Percentiles rank a stretch among this genome's conserved stretches.
Conservation (phyloP, 495 filamentous ascomycete genomes). For the Haplographium delicatum region DNA sequence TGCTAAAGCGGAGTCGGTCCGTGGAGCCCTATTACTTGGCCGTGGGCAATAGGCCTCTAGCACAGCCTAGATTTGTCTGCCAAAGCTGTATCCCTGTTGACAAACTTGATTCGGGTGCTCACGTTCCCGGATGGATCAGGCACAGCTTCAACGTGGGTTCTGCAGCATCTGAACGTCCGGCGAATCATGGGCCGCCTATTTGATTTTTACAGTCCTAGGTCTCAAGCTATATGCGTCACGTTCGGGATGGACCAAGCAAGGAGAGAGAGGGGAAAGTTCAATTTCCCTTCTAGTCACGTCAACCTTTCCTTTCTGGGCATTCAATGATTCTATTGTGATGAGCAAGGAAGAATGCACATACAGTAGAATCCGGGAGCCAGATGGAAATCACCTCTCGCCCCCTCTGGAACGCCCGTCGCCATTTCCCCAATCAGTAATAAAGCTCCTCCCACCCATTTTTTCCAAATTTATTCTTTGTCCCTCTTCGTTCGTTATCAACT, state of each 20-base stretch:
- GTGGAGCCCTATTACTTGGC: not conserved
- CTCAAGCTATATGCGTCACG: not conserved
- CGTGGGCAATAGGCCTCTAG: not conserved
- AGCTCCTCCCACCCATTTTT: conserved; percentile 9
- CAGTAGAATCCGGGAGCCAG: too few relatives aligned
- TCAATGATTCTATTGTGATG: too few relatives aligned
- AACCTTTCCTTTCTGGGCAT: not conserved
- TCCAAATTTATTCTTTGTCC: not conserved
- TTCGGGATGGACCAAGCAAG: not conserved
- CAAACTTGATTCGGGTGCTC: conserved; percentile 1
- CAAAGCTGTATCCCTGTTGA: conserved; percentile 4
- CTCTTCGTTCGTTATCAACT: conserved; percentile 6
- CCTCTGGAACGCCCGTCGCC: not conserved
- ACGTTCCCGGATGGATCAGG: conserved; percentile 3
- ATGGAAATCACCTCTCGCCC: too few relatives aligned
- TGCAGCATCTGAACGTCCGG: not conserved
- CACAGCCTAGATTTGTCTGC: not conserved
- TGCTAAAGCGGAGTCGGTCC: not conserved
- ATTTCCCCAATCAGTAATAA: not conserved
- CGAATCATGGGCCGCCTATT: conserved; percentile 3
- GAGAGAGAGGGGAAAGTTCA: not conserved
- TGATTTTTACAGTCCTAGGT: not conserved
- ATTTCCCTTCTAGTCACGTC: not conserved
- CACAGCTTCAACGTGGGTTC: not conserved
- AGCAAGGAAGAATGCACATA: too few relatives aligned